Conservation (phyloP, 768 basidiomycete species). For the Suillus subaureus region DNA sequence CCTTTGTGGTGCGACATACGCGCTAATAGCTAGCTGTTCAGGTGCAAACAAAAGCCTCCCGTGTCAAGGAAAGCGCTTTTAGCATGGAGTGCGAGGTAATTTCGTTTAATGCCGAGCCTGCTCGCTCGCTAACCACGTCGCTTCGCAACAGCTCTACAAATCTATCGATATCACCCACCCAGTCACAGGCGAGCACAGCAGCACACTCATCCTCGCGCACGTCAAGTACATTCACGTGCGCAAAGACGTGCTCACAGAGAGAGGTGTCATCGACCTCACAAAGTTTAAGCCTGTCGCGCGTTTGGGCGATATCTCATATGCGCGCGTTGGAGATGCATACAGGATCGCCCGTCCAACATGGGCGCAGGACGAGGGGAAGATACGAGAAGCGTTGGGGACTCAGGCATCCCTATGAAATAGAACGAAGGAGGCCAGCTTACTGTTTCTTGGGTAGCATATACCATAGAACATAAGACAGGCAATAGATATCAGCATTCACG, state of each 20-base stretch:
- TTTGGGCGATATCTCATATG: constrained; percentile 43
- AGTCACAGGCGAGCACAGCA: constrained; percentile 23
- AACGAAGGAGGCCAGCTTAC: not conserved
- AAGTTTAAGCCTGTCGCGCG: constrained; percentile 39
- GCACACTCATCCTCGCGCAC: constrained; percentile 39
- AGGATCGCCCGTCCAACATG: constrained; percentile 27
- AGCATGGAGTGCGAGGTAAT: constrained; percentile 48
- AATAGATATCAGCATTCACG: not conserved
- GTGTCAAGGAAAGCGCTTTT: constrained; percentile 48
- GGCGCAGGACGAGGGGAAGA: constrained; percentile 20
- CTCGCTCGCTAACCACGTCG: not conserved
- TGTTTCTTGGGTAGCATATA: not conserved
- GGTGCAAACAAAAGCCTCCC: constrained; percentile 41
- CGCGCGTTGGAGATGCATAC: constrained; percentile 30
- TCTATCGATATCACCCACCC: constrained; percentile 36
- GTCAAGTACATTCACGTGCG: constrained; percentile 46
- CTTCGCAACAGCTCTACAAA: constrained; percentile 36
- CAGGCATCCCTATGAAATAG: not conserved
- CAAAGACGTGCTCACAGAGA: constrained; percentile 39
- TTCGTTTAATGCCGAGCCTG: not conserved
- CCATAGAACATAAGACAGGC: not conserved
- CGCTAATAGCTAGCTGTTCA: constrained; percentile 15
- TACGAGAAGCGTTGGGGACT: constrained; percentile 13
- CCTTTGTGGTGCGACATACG: not conserved
- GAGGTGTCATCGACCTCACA: constrained; percentile 37